Evolutionary conservation across 371 early-diverging fungal species (phyloP), one percentile per base, ranked within the genome.

Genomic region (Circinella minor): DNA sequence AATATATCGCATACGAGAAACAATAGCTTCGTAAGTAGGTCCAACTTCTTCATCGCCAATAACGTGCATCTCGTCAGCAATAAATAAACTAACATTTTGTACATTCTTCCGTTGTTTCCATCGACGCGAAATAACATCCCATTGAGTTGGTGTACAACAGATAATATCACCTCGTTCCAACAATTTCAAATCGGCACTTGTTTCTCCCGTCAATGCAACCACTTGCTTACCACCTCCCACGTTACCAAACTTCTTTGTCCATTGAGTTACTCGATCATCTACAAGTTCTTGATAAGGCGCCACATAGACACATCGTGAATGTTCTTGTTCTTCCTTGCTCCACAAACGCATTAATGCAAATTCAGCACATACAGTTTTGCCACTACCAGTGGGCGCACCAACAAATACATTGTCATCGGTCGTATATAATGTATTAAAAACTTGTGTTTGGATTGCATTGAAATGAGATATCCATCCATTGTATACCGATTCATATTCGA

Each of bases 381-480:
- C 99, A 55, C 92, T 88, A 18, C 99, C 99, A 15, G 98, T 92
- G 20, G 99, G 96, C 3, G 99, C 98, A 57, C 95, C 97, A 61
- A 99, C 84, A 63, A 99, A 92, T 5, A 92, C 89, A 74, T 96
- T 99, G 43, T 96, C 95, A 70, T 97, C 95, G 9, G 91, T 86
- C 10, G 89, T 88, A 81, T 97, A 99, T 47, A 98, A 83, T 2
- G 96, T 79, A 73, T 97, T 89, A 86, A 98, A 98, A 3, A 94
- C 92, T 77, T 96, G 95, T 0, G 99, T 98, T 86, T 99, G 99
- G 54, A 99, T 93, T 13, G 96, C 93, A 80, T 99, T 99, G 84
- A 99, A 99, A 65, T 87, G 83, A 49, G 81, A 80, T 60, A 90
- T 81, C 75, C 84, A 83, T 48, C 84, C 83, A 17, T 76, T 69